phyloP scores from a whole-genome alignment of 371 early-diverging fungal genomes.

The Circinella minor region DNA sequence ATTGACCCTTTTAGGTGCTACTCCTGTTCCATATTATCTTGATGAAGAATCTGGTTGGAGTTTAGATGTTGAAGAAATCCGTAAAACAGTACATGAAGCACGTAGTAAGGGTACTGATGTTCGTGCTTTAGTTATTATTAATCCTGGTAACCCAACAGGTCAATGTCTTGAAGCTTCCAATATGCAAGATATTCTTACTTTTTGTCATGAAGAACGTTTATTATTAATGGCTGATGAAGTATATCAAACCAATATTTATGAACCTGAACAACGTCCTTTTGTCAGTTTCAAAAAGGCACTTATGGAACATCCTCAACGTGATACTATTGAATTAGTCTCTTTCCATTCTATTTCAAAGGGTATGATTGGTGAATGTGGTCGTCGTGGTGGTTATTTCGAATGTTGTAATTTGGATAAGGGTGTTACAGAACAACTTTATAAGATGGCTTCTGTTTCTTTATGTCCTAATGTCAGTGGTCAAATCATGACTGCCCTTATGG shows the following conservation, averaged over 20 bases:
- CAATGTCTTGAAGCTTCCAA: conserved; percentile 82
- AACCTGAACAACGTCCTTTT: conserved; percentile 82
- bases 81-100: conserved; percentile 66
- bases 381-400: conserved; percentile 98
- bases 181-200: conserved; percentile 87
- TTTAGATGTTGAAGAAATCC: conserved; percentile 69
- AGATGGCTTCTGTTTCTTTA: conserved; percentile 89
- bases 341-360: conserved; percentile 98
- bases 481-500: conserved; percentile 92
- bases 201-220: conserved; percentile 82
- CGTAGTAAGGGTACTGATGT: conserved; percentile 82
- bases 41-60: conserved; percentile 89
- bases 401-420: conserved; percentile 78
- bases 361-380: conserved; percentile 98
- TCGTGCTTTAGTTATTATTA: conserved; percentile 94
- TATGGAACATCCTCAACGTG: conserved; percentile 55
- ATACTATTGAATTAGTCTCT: conserved; percentile 84
- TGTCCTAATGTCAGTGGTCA: conserved; percentile 92
- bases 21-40: conserved; percentile 90
- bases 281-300: conserved; percentile 94
- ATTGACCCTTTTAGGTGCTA: conserved; percentile 79
- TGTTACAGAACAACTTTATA: conserved; percentile 87
- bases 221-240: conserved; percentile 97
- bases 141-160: conserved; percentile 99
- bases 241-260: conserved; percentile 95